A percentile compares a stretch with the other conserved stretches of the same genome.
These are phyloP conservation scores for Aegilops tauschii DNA, from an alignment of 176 grass and related monocot genomes.

Conservation along the genomic window DNA sequence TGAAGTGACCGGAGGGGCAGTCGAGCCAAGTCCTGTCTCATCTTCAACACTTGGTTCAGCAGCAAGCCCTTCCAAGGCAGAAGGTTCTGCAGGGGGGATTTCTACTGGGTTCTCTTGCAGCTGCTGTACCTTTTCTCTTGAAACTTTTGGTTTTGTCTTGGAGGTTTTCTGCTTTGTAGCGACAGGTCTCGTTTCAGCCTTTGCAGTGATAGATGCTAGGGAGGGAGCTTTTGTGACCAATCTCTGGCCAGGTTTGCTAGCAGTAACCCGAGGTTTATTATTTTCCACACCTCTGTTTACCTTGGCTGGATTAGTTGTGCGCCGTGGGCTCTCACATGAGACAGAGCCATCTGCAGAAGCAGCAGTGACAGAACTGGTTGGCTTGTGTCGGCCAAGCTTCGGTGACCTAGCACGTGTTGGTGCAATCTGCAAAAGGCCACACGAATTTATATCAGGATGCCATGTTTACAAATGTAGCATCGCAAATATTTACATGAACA, in stretches of 20 bases:
- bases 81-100: conserved; percentile 32
- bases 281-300: conserved; percentile 40
- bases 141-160: conserved; percentile 51
- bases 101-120: conserved; percentile 28
- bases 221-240: conserved; percentile 35
- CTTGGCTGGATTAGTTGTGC: conserved; percentile 31
- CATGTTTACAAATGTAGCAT: conserved; percentile 5
- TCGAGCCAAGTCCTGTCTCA: conserved; percentile 10
- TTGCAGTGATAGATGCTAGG: conserved; percentile 17
- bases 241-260: conserved; percentile 58
- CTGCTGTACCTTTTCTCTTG: conserved; percentile 48
- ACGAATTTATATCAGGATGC: conserved; percentile 23
- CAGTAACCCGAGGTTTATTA: conserved; percentile 30
- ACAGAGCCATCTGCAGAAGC: conserved; percentile 54
- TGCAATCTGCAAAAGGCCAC: conserved; percentile 63
- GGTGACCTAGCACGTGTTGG: conserved; percentile 89
- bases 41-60: conserved; percentile 43
- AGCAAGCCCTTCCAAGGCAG: conserved; percentile 3
- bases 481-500: neutral
- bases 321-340: conserved; percentile 51
- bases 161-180: conserved; percentile 41
- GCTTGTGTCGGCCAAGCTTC: conserved; percentile 85
- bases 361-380: conserved; percentile 42
- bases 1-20: conserved; percentile 30
- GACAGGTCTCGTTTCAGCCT: conserved; percentile 39